Evolutionary conservation across 2,329 filamentous ascomycete genomes (phyloP).

Genomic region (Paecilomyces variotii): DNA sequence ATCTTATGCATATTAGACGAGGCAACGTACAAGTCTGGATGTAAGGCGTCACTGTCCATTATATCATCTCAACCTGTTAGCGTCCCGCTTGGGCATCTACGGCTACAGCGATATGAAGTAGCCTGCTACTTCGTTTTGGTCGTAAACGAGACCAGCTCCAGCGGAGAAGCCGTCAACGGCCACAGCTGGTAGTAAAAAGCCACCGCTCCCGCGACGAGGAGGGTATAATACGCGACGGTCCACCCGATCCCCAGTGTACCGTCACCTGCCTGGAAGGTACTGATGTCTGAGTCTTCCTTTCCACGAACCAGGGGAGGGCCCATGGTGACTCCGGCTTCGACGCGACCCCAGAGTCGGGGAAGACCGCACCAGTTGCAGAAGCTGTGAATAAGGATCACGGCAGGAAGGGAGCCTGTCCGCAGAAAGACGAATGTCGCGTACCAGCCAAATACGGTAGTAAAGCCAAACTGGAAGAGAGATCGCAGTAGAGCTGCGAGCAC

Average conservation of each 20-base stretch:
- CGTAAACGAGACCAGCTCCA: conserved; percentile 27
- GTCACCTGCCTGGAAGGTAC: conserved; percentile 15
- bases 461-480: conserved; percentile 75
- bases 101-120: neutral
- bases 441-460: conserved; percentile 88
- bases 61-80: neutral
- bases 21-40: neutral
- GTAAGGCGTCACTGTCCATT: neutral
- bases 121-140: neutral
- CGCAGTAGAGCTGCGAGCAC: conserved; percentile 56
- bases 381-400: conserved; percentile 67
- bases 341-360: conserved; percentile 73
- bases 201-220: conserved; percentile 64
- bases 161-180: conserved; percentile 54
- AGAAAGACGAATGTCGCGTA: conserved; percentile 86
- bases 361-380: conserved; percentile 93
- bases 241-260: conserved; percentile 44
- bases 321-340: conserved; percentile 47
- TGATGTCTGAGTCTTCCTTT: conserved; percentile 29
- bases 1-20: neutral
- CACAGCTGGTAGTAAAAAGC: conserved; percentile 66
- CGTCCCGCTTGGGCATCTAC: neutral
- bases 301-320: conserved; percentile 27
- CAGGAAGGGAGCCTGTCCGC: conserved; percentile 71
- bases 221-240: conserved; percentile 70